Evolutionary conservation across 1,139 yeast species (phyloP), one percentile per base, ranked within the genome.

Genomic region (Taiozyma onychis): DNA sequence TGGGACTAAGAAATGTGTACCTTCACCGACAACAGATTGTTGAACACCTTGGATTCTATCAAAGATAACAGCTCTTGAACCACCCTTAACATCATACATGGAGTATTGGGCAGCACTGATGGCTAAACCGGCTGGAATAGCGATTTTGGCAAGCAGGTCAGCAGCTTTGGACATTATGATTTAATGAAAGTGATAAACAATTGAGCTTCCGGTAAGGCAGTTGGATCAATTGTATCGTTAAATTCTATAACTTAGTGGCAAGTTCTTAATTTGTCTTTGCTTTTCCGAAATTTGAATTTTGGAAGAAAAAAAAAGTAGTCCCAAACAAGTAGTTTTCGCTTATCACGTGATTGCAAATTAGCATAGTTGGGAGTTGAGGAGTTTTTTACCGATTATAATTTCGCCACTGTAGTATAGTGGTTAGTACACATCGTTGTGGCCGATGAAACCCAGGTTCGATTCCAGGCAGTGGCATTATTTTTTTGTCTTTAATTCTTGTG

Each of bases 11-110:
- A 93, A 93, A 69, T 93, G 98, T 37, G 98, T 88, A 51, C 99
- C 99, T 72, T 93, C 99, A 32, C 97, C 97, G 57, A 90, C 76
- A 28, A 93, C 97, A 14, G 74, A 74, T 61, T 82, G 84, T 69
- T 88, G 86, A 50, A 93, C 96, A 74, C 99, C 99, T 49, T 78
- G 73, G 54, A 93, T 71, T 63, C 99, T 79, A 73, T 93, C 99
- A 64, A 95, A 93, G 57, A 93, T 88, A 51, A 93, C 96, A 24
- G 98, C 99, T 65, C 99, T 78, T 56, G 88, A 81, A 50, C 99
- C 99, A 51, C 99, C 99, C 63, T 86, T 85, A 43, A 93, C 99
- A 66, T 93, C 99, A 67, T 90, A 93, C 67, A 88, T 72, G 13
- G 96, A 82, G 51, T 83, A 78, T 62, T 86, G 90, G 3, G 81